phyloP scores from a whole-genome alignment of 1,139 yeast species.

The Waltiozyma sp. region DNA sequence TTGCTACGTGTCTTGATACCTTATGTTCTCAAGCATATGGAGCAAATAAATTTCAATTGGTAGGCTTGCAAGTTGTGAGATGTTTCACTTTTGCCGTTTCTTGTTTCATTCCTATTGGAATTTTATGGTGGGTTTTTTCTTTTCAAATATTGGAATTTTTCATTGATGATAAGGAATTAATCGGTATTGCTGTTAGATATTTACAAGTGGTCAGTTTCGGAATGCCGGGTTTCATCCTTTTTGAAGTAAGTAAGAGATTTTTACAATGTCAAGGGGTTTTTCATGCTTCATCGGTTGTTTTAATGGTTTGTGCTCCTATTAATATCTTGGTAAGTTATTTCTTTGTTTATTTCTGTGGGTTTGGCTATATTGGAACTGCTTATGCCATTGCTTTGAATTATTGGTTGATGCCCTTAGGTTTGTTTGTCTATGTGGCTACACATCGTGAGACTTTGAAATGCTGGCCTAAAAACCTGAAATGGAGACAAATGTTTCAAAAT shows the following conservation, averaged over 20 bases:
- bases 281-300: slow-evolving; percentile 29
- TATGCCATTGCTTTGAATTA: slow-evolving; percentile 26
- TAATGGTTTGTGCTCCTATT: slow-evolving; percentile 26
- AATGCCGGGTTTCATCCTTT: slow-evolving; percentile 29
- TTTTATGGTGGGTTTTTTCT: slow-evolving; percentile 24
- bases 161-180: slow-evolving; percentile 13
- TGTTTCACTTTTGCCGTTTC: slow-evolving; percentile 32
- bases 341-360: slow-evolving; percentile 19
- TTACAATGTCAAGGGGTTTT: slow-evolving; percentile 30
- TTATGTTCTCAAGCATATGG: slow-evolving; percentile 45
- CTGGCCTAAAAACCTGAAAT: slow-evolving; percentile 21
- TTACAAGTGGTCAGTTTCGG: slow-evolving; percentile 25
- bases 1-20: slow-evolving; percentile 42
- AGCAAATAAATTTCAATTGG: slow-evolving; percentile 26
- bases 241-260: slow-evolving; percentile 32
- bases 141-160: slow-evolving; percentile 8
- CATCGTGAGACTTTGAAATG: slow-evolving; percentile 21
- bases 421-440: slow-evolving; percentile 17
- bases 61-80: slow-evolving; percentile 32
- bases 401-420: slow-evolving; percentile 25
- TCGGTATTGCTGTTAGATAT: slow-evolving; percentile 23
- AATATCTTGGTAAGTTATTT: slow-evolving; percentile 25
- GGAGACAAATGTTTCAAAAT: slow-evolving; percentile 18
- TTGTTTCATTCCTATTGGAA: slow-evolving; percentile 24
- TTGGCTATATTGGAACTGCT: slow-evolving; percentile 32